Evolutionary conservation across 768 basidiomycete species (phyloP).

Genomic region (Stropharia rugosoannulata): DNA sequence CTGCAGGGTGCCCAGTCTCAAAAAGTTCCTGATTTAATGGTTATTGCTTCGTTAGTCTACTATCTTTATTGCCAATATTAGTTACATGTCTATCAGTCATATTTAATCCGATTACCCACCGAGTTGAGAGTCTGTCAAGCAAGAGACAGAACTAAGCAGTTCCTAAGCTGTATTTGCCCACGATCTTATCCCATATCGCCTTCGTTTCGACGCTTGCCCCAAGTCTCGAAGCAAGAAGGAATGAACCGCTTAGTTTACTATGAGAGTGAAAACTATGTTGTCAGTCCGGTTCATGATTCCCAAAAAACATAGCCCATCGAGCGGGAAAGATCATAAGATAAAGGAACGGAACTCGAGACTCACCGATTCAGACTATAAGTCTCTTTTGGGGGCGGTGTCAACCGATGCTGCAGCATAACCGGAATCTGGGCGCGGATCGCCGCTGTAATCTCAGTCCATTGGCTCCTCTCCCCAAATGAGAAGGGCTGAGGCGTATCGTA

Average conservation of each 20-base stretch:
- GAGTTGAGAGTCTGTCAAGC: no score
- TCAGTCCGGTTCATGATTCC: neutral
- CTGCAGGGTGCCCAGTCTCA: no score
- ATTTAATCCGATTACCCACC: no score
- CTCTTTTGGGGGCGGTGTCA: constrained; percentile 92
- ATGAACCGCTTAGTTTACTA: constrained; percentile 82
- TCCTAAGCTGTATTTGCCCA: constrained; percentile 38
- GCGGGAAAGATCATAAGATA: neutral
- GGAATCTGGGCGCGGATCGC: constrained; percentile 83
- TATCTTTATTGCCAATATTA: no score
- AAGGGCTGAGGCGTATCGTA: constrained; percentile 65
- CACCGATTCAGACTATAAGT: constrained; percentile 93
- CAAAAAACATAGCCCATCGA: neutral
- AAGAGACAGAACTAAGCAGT: neutral
- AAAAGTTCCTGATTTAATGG: no score
- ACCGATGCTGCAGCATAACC: constrained; percentile 82
- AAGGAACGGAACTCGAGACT: constrained; percentile 13
- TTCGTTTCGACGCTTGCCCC: constrained; percentile 73
- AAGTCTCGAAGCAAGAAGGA: constrained; percentile 75
- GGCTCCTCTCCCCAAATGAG: constrained; percentile 66
- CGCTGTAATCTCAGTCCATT: constrained; percentile 71
- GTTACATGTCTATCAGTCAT: no score
- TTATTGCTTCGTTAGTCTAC: no score
- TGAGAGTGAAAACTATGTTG: neutral
- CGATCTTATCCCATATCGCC: constrained; percentile 72